Evolutionary conservation across 257 asterid genomes (phyloP), one percentile per base, ranked within the genome.

Genomic region (Solanum microdontum): DNA sequence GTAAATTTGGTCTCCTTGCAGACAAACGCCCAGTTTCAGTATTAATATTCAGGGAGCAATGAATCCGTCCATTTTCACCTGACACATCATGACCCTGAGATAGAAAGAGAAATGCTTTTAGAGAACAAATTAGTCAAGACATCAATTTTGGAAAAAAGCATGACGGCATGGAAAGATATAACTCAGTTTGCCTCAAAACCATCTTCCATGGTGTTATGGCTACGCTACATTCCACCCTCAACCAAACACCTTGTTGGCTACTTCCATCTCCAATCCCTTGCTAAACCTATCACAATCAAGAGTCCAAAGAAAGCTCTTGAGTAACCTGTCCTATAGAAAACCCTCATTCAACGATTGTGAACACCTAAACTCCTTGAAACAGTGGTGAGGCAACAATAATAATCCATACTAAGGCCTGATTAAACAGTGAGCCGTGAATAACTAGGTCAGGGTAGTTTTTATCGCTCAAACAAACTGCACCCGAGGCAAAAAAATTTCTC

Each of bases 1-100:
- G 99, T 92, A 97, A 93, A 95, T 97, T 97, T 85, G 99, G 99
- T 86, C 99, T 93, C 91, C 99, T 94, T 36, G 99, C 99, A 90
- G 99, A 97, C 85, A 97, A 91, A 86, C 98, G 92, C 73, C 99
- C 99, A 58, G 99, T 97, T 93, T 97, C 99, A 9, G 99, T 97
- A 92, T 97, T 97, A 86, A 97, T 95, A 92, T 97, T 97, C 86
- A 97, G 93, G 43, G 99, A 97, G 90, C 99, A 97, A 91, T 96
- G 99, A 88, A 97, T 91, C 87, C 99, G 94, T 51, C 96, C 98
- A 84, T 95, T 91, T 91, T 90, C 93, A 86, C 99, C 99, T 55
- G 98, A 92, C 79, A 96, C 91, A 87, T 91, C 94, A 89, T 83
- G 88, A 32, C 99, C 98, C 99, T 97, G 92, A 75, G 83, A 84